Base-by-base conservation (phyloP, 371 early-diverging fungal genomes). In the Rhizomucor miehei region DNA sequence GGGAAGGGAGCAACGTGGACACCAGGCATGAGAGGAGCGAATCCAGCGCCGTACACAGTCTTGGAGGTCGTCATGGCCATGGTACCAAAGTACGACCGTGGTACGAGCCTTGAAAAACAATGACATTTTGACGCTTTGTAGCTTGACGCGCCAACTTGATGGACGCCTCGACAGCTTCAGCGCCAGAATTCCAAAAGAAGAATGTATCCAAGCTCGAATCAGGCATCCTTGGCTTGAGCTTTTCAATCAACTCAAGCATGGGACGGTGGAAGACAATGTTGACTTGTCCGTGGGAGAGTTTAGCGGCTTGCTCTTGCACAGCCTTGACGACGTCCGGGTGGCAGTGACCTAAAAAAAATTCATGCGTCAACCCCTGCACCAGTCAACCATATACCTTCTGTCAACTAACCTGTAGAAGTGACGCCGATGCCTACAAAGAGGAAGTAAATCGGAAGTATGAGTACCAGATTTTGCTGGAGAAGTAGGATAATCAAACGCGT, bases 271-370 rank as follows among this genome's bases (percentile, higher is more conserved):
- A 75, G 46, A 74, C 64, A 49, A 80, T 66, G 56, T 83, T 83
- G 54, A 77, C 71, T 62, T 83, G 80, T 34, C 67, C 80, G 43
- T 83, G 83, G 19, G 71, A 56, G 29, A 83, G 46, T 29, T 68
- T 77, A 16, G 65, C 77, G 1, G 72, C 76, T 61, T 83, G 83
- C 19, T 79, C 74, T 61, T 81, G 80, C 9, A 80, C 82, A 40
- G 83, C 83, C 60, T 79, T 79, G 14, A 83, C 83, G 47, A 83
- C 79, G n/a, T 64, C 77, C 44, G 83, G 83, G 47, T 83, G 70
- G 39, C 64, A 73, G 46, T 73, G 71, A 37, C 73, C 75, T 68
- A 63, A 16, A 25, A 34, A 48, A 20, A 51, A 41, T 17, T 37
- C 24, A 35, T 44, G 38, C 38, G 6, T 8, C 29, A 16, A 3